These are phyloP conservation scores for Xerocomus spinulosus DNA, from an alignment of 768 basidiomycete species.

Conservation along the genomic window DNA sequence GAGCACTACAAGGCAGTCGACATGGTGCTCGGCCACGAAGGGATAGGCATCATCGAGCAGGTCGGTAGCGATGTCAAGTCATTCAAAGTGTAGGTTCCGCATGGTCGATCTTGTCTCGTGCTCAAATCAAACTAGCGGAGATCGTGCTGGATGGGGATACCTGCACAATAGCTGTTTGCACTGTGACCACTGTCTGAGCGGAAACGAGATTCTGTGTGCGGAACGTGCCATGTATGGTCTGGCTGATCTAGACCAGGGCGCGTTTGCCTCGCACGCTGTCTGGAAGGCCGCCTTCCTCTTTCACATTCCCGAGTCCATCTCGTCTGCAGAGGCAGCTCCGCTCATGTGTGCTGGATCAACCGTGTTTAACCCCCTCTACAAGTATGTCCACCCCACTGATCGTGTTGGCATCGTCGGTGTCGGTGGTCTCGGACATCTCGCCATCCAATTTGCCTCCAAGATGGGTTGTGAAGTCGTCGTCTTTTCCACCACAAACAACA, in stretches of 20 bases:
- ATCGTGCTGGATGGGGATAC: constrained; percentile 36
- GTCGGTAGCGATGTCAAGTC: constrained; percentile 28
- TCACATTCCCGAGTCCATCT: constrained; percentile 29
- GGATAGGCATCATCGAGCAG: constrained; percentile 32
- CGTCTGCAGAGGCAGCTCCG: constrained; percentile 30
- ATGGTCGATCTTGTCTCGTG: neutral
- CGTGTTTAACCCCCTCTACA: constrained; percentile 28
- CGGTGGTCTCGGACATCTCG: constrained; percentile 37
- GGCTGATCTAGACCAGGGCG: constrained; percentile 30
- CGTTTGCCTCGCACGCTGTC: constrained; percentile 33
- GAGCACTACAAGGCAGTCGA: constrained; percentile 29
- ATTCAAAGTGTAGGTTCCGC: constrained; percentile 31
- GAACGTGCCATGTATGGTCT: constrained; percentile 24
- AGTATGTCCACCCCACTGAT: constrained; percentile 27
- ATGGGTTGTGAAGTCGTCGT: constrained; percentile 38
- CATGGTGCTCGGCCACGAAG: constrained; percentile 40
- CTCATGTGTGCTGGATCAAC: constrained; percentile 37
- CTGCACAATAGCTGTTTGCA: constrained; percentile 30
- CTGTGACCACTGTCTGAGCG: constrained; percentile 32
- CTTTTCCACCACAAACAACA: constrained; percentile 31
- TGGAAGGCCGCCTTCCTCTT: constrained; percentile 34
- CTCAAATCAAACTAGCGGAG: constrained; percentile 24
- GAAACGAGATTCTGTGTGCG: constrained; percentile 29
- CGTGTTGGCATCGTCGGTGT: constrained; percentile 33
- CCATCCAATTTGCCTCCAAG: constrained; percentile 36